Percentiles rank a stretch among this genome's conserved stretches.
Evolutionary conservation across 2,329 filamentous ascomycete species (phyloP).

Genomic region (Pseudopyrenochaeta lycopersici): DNA sequence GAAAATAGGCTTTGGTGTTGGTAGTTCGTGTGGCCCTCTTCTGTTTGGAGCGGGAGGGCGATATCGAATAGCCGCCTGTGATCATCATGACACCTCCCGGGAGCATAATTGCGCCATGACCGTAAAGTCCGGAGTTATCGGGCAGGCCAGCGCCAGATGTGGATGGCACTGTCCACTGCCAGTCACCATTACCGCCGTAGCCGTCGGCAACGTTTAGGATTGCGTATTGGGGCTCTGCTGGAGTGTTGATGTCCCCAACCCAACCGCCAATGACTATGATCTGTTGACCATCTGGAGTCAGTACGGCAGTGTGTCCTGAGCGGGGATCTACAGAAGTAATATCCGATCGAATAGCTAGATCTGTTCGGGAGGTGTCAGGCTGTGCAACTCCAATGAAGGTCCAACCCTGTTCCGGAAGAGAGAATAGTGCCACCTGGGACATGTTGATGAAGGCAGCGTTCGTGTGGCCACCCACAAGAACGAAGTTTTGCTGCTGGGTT

Average conservation of each 20-base stretch:
- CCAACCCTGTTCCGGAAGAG: slow-evolving; percentile 86
- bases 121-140: slow-evolving; percentile 63
- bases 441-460: slow-evolving; percentile 88
- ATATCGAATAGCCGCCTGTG: slow-evolving; percentile 65
- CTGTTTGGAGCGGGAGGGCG: slow-evolving; percentile 44
- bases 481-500: slow-evolving; percentile 78
- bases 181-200: slow-evolving; percentile 69
- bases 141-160: slow-evolving; percentile 55
- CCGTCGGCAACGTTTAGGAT: slow-evolving; percentile 78
- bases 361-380: slow-evolving; percentile 58
- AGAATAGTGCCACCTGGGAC: slow-evolving; percentile 88
- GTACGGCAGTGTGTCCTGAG: slow-evolving; percentile 86
- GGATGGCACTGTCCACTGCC: slow-evolving; percentile 73
- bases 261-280: slow-evolving; percentile 88
- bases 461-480: slow-evolving; percentile 88
- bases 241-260: slow-evolving; percentile 81
- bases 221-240: slow-evolving; percentile 83
- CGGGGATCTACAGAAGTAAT: slow-evolving; percentile 72
- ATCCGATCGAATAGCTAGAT: slow-evolving; percentile 64
- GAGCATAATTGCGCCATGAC: slow-evolving; percentile 69
- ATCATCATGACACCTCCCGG: slow-evolving; percentile 70
- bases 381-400: slow-evolving; percentile 75
- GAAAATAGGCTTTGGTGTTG: slow-evolving; percentile 63
- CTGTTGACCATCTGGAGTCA: slow-evolving; percentile 80
- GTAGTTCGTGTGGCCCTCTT: slow-evolving; percentile 47